phyloP scores from a whole-genome alignment of 2,329 filamentous ascomycete species.

The Fusarium keratoplasticum region DNA sequence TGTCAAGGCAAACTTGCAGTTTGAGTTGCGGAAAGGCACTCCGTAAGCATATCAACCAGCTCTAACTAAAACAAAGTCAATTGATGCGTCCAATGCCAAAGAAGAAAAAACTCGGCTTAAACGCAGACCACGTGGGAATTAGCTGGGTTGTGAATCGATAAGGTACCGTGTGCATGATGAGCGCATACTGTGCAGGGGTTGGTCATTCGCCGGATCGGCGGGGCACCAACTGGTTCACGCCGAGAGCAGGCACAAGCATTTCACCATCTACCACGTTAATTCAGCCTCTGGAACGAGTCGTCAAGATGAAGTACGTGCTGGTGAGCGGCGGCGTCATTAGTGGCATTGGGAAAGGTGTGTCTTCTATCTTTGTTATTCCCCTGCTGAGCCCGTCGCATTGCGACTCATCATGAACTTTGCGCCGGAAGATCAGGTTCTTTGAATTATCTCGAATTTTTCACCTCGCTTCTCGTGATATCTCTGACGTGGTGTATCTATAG shows the following conservation, averaged over 20 bases:
- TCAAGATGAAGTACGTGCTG: constrained; percentile 15
- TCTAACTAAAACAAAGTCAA: background rate
- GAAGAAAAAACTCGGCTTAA: background rate
- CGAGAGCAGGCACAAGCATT: background rate
- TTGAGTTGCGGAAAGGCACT: background rate
- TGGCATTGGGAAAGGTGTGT: constrained; percentile 19
- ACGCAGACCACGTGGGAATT: background rate
- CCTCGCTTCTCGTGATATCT: background rate
- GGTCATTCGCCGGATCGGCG: background rate
- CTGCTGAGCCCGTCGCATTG: background rate
- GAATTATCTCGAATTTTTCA: background rate
- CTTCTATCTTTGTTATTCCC: background rate
- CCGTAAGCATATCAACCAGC: background rate
- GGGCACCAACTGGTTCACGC: background rate
- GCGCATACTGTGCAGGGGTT: background rate
- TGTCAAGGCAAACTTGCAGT: background rate
- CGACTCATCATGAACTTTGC: background rate
- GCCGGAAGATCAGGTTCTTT: background rate
- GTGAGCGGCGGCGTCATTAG: constrained; percentile 18
- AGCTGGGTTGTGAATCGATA: background rate
- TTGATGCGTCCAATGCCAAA: background rate
- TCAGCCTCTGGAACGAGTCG: background rate
- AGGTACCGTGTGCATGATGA: background rate
- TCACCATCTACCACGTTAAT: background rate
- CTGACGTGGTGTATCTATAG: background rate